These are phyloP conservation scores for Oemleria cerasiformis DNA, from an alignment of 306 rosid genomes.

Conservation along the genomic window DNA sequence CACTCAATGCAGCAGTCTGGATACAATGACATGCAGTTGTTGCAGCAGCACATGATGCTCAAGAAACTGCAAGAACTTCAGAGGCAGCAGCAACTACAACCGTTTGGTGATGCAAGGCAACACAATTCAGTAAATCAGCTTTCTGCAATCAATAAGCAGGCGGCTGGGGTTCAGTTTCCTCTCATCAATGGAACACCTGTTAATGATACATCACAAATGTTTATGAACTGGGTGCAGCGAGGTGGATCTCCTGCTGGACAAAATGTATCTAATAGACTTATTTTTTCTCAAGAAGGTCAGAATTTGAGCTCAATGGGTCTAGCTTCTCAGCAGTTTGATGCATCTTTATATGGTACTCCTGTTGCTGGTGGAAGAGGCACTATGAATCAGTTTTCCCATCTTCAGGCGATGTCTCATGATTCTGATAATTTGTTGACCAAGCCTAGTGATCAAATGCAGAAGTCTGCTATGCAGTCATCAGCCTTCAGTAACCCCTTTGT, in stretches of 20 bases:
- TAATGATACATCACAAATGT: slow-evolving; percentile 44
- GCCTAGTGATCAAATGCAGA: slow-evolving; percentile 31
- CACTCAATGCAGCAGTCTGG: slow-evolving; percentile 55
- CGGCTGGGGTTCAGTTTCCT: slow-evolving; percentile 37
- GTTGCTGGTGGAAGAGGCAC: slow-evolving; percentile 37
- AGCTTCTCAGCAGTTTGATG: slow-evolving; percentile 49
- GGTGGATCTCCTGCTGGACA: slow-evolving; percentile 38
- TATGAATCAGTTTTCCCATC: slow-evolving; percentile 33
- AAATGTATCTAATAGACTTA: slow-evolving; percentile 33
- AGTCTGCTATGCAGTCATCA: slow-evolving; percentile 35
- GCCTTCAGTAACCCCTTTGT: slow-evolving; percentile 35
- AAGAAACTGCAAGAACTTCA: slow-evolving; percentile 55
- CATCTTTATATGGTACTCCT: slow-evolving; percentile 42
- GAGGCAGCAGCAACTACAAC: slow-evolving; percentile 54
- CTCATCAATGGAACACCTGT: slow-evolving; percentile 45
- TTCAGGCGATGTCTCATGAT: slow-evolving; percentile 40
- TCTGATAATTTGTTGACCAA: slow-evolving; percentile 38
- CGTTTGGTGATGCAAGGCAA: slow-evolving; percentile 44
- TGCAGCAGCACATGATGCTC: slow-evolving; percentile 48
- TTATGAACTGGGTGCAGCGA: slow-evolving; percentile 45
- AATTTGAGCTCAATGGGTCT: slow-evolving; percentile 30
- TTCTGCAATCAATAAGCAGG: slow-evolving; percentile 44
- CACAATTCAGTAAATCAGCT: slow-evolving; percentile 44
- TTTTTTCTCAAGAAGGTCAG: slow-evolving; percentile 44
- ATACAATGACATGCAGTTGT: slow-evolving; percentile 46